Percentiles rank a stretch among this genome's conserved stretches.
These are phyloP conservation scores for Russula lepida DNA, from an alignment of 768 basidiomycete species.

Conservation along the genomic window DNA sequence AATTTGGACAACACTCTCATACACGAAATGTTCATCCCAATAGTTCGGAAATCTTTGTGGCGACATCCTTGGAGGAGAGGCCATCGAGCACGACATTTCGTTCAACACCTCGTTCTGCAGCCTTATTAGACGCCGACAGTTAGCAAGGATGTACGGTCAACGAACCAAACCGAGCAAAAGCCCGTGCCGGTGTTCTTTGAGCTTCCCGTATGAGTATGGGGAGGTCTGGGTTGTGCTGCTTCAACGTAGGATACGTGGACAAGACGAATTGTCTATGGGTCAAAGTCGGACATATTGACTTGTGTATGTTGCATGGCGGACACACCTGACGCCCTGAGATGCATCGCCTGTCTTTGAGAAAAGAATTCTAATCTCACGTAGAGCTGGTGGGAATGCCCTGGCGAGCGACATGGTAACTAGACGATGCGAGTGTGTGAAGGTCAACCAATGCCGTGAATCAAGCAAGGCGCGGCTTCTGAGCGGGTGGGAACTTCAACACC, in stretches of 20 bases:
- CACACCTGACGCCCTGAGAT: conserved; percentile 73
- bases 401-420: conserved; percentile 40
- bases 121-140: neutral
- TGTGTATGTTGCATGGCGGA: neutral
- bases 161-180: conserved; percentile 83
- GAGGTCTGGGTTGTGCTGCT: conserved; percentile 80
- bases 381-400: conserved; percentile 65
- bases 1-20: neutral
- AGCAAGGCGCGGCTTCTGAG: neutral
- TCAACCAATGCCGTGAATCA: neutral
- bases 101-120: conserved; percentile 71
- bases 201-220: conserved; percentile 79
- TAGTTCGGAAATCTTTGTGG: conserved; percentile 59
- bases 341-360: conserved; percentile 70
- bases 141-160: neutral
- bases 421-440: neutral
- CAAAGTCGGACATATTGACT: neutral
- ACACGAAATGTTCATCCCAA: conserved; percentile 28
- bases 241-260: conserved; percentile 64
- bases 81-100: conserved; percentile 74
- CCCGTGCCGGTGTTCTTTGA: conserved; percentile 66
- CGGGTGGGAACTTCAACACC: neutral
- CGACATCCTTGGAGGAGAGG: conserved; percentile 62
- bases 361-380: conserved; percentile 74
- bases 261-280: conserved; percentile 63